Base-by-base conservation (phyloP, 805 yeast genomes). In the Metschnikowia henanensis region DNA sequence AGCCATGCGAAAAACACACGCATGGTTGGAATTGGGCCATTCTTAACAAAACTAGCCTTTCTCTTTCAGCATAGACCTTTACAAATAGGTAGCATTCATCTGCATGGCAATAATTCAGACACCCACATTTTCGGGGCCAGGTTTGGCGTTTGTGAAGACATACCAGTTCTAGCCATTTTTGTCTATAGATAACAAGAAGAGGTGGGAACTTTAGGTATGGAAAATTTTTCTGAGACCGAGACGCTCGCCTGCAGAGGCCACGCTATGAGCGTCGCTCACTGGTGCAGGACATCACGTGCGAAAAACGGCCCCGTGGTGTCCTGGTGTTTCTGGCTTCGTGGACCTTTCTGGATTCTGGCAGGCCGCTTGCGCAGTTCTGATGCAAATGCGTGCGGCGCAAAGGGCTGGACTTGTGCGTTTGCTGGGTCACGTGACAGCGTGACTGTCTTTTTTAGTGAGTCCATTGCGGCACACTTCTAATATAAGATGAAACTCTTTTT, bases 91-190 rank as follows among this genome's bases (percentile, higher is more conserved):
- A n/a, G n/a, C n/a, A n/a, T n/a, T n/a, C n/a, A n/a, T n/a, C n/a
- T n/a, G n/a, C n/a, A n/a, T n/a, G n/a, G n/a, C n/a, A n/a, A n/a
- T n/a, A n/a, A n/a, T n/a, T n/a, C n/a, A n/a, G n/a, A n/a, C n/a
- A n/a, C n/a, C n/a, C n/a, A n/a, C n/a, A n/a, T n/a, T n/a, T n/a
- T n/a, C n/a, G n/a, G n/a, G n/a, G 32, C 37, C 8, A 13, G 9
- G 18, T 25, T 41, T 35, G 35, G 18, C 22, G 34, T 17, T 33
- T 20, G 35, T 43, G 36, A 36, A 39, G 45, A 79, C 84, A 73
- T 79, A 79, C 84, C 84, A 66, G 83, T 76, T 70, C 73, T 79
- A 76, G 80, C 83, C 84, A 80, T 80, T 72, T 72, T 42, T 58
- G 53, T 49, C 53, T 55, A 48, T 56, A 41, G 48, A 41, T 45